Evolutionary conservation across 495 filamentous ascomycete genomes (phyloP).

Genomic region (Trypethelium eluteriae): DNA sequence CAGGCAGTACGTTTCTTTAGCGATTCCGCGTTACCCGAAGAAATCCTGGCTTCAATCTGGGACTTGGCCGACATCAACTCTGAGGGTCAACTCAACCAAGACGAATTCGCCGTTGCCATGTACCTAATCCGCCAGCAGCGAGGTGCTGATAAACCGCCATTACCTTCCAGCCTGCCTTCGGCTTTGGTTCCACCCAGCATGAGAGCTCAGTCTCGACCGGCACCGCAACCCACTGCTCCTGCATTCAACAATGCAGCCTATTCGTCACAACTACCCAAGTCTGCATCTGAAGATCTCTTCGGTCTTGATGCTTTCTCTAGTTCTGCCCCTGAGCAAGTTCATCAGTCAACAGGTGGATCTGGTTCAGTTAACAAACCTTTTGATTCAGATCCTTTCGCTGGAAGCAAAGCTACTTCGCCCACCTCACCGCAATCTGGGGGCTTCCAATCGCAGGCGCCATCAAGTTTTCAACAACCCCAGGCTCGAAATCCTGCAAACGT

Average conservation of each 20-base stretch:
- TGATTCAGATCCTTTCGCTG: constrained; percentile 52
- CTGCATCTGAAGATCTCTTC: constrained; percentile 85
- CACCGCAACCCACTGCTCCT: constrained; percentile 44
- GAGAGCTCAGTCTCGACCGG: constrained; percentile 56
- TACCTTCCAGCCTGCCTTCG: constrained; percentile 68
- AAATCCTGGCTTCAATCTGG: constrained; percentile 92
- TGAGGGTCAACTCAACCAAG: constrained; percentile 71
- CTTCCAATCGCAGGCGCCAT: constrained; percentile 18
- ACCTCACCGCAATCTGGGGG: constrained; percentile 39
- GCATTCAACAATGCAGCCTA: constrained; percentile 46
- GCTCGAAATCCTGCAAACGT: constrained; percentile 42
- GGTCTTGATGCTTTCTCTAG: constrained; percentile 64
- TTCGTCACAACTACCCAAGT: constrained; percentile 49
- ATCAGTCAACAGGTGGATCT: constrained; percentile 68
- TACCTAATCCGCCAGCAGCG: constrained; percentile 87
- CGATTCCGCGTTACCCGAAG: constrained; percentile 82
- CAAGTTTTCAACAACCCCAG: constrained; percentile 29
- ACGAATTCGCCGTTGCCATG: constrained; percentile 98
- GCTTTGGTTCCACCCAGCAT: constrained; percentile 84
- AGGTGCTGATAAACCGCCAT: constrained; percentile 27
- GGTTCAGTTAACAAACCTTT: constrained; percentile 37
- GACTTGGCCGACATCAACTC: constrained; percentile 92
- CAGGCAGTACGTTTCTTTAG: constrained; percentile 94
- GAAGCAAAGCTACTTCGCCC: constrained; percentile 42
- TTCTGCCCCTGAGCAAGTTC: constrained; percentile 50